phyloP scores from a whole-genome alignment of 495 filamentous ascomycete genomes.

The Aspergillus hancockii region DNA sequence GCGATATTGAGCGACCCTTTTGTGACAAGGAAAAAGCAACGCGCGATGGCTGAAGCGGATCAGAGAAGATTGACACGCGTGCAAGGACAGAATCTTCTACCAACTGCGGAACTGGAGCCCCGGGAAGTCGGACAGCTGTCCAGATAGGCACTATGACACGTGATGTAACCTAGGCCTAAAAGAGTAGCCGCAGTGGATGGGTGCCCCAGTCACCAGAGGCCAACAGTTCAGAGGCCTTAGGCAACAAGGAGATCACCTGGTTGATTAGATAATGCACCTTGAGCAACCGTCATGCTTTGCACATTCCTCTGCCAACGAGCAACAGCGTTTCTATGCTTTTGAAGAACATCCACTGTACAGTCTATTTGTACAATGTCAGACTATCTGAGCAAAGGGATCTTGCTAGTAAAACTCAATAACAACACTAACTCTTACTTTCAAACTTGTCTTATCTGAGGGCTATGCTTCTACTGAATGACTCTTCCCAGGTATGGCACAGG shows the following conservation, averaged over 20 bases:
- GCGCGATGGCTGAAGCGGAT: conserved; percentile 17
- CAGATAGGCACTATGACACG: conserved; percentile 25
- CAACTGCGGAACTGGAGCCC: conserved; percentile 19
- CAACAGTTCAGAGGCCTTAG: conserved; percentile 10
- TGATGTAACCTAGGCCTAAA: conserved; percentile 9
- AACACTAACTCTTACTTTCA: not conserved
- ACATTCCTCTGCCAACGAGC: conserved; percentile 15
- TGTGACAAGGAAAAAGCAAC: conserved; percentile 8
- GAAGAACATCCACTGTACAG: conserved; percentile 16
- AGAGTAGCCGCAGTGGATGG: not conserved
- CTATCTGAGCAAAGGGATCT: not conserved
- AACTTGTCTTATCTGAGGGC: not conserved
- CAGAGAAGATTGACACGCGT: conserved; percentile 25
- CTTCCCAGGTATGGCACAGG: conserved; percentile 9
- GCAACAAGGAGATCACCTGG: conserved; percentile 20
- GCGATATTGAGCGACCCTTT: conserved; percentile 16
- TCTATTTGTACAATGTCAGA: not conserved
- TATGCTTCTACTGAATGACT: conserved; percentile 7
- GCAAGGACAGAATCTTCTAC: conserved; percentile 28
- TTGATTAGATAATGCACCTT: conserved; percentile 20
- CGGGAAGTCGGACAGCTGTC: conserved; percentile 33
- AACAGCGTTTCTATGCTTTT: conserved; percentile 7
- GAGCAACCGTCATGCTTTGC: conserved; percentile 21
- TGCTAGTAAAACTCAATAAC: not conserved
- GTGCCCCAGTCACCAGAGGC: conserved; percentile 1